Percentiles rank a stretch among this genome's conserved stretches.
phyloP scores from a whole-genome alignment of 495 filamentous ascomycete genomes.

The Aspergillus incahuasiensis region DNA sequence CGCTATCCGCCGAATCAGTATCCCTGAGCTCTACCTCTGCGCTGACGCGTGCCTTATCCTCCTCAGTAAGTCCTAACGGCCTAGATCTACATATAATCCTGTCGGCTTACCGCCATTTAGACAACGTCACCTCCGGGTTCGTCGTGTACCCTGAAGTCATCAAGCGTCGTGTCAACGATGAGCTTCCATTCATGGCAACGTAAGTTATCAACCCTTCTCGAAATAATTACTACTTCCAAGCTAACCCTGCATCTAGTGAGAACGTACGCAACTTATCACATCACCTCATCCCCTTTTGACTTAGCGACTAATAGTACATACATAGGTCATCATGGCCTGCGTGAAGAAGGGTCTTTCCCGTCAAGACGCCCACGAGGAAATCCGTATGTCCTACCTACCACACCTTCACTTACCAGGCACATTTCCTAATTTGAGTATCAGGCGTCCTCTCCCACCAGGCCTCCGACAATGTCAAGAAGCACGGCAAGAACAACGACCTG shows the following conservation, averaged over 20 bases:
- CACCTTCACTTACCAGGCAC: neutral
- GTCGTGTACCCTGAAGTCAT: slow-evolving; percentile 86
- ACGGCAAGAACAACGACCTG: slow-evolving; percentile 78
- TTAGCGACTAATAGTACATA: slow-evolving; percentile 12
- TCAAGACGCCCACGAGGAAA: slow-evolving; percentile 90
- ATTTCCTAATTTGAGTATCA: slow-evolving; percentile 12
- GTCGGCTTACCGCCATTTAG: slow-evolving; percentile 16
- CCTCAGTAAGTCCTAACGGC: slow-evolving; percentile 42
- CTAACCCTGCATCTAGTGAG: slow-evolving; percentile 25
- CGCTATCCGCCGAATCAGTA: slow-evolving; percentile 63
- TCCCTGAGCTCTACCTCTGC: slow-evolving; percentile 76
- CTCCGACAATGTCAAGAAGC: slow-evolving; percentile 69
- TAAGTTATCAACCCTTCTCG: slow-evolving; percentile 31
- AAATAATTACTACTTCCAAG: neutral
- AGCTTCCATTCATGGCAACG: slow-evolving; percentile 88
- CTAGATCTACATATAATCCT: neutral
- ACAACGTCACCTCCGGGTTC: slow-evolving; percentile 78
- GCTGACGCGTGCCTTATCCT: slow-evolving; percentile 79
- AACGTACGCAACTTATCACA: slow-evolving; percentile 31
- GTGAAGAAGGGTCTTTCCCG: slow-evolving; percentile 68
- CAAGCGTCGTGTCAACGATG: slow-evolving; percentile 59
- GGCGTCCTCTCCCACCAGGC: slow-evolving; percentile 87
- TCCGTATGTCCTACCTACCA: slow-evolving; percentile 37
- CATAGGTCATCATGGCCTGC: slow-evolving; percentile 79
- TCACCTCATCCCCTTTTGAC: neutral